Evolutionary conservation across 345 rosid species (phyloP).

Genomic region (Linum usitatissimum): DNA sequence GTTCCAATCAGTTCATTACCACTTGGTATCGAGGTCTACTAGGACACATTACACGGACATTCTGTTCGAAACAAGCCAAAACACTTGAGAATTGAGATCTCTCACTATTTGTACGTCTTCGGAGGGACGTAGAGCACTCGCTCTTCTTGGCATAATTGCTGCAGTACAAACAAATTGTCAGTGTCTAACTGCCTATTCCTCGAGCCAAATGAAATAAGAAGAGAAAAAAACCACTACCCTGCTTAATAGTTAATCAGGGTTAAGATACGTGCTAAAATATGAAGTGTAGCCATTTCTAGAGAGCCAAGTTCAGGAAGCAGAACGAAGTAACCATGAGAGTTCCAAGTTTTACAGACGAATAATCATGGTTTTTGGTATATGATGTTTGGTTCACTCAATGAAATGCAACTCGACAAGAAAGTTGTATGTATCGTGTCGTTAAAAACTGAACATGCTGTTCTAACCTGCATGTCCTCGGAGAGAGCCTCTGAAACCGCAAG

Average conservation of each 20-base stretch:
- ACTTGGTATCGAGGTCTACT: no score
- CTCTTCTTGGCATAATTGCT: constrained; percentile 74
- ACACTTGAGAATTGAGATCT: constrained; percentile 15
- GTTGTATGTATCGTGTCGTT: neutral
- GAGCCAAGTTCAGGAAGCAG: no score
- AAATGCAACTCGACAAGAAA: no score
- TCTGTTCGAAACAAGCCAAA: constrained; percentile 1
- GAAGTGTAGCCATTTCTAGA: no score
- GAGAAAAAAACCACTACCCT: neutral
- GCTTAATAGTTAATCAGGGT: neutral
- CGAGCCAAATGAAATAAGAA: neutral
- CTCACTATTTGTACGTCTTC: constrained; percentile 29
- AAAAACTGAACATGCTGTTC: constrained; percentile 3
- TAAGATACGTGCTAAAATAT: neutral
- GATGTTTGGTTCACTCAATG: no score
- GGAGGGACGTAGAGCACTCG: constrained; percentile 69
- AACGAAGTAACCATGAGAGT: neutral
- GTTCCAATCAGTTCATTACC: no score
- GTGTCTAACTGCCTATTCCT: neutral
- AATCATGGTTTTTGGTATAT: neutral
- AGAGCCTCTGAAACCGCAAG: constrained; percentile 78
- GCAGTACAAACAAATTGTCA: constrained; percentile 14
- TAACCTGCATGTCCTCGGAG: constrained; percentile 77
- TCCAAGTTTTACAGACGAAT: neutral
- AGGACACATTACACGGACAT: no score